Base-by-base conservation (phyloP, 176 grass and related monocot species). In the Musa beccarii region DNA sequence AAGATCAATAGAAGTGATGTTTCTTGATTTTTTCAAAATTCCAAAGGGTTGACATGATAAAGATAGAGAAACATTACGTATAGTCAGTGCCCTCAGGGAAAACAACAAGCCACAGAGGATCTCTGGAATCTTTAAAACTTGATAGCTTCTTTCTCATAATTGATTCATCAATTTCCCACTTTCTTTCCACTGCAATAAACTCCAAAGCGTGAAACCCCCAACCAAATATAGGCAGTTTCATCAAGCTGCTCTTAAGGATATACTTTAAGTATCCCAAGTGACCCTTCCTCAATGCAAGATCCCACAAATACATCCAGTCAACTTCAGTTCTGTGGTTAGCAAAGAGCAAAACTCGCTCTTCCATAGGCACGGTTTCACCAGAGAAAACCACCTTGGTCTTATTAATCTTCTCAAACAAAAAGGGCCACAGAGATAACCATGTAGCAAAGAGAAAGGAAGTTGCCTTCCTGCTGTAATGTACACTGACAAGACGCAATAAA, bases 281-380 rank as follows among this genome's bases (percentile, higher is more conserved):
- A 54, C 86, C 88, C 87, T 98, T 98, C 77, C 90, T 93, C 73
- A 93, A 71, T 34, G 95, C 95, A 83, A 98, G 83, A 91, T 98
- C 86, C 90, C 90, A 98, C 53, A 98, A 74, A 49, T 98, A 98
- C 90, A 98, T 94, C 95, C 95, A 98, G 8, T 98, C 90, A 21
- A 98, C 90, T 83, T 98, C 88, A 54, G 90, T 98, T 82, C 95
- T 98, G 16, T 94, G 90, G 83, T 94, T 98, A 79, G 90, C 90
- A 82, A 94, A 91, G 52, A 98, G 68, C 72, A 98, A 80, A 15
- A 93, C 86, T 54, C 86, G 69, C 64, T 87, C 84, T 61, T 87
- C 84, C 19, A 75, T 51, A 0, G 80, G 95, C 52, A 98, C 78
- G 22, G 14, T 84, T 80, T 91, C 83, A 66, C 95, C 90, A 76